These are phyloP conservation scores for Exobasidium cylindrosporum DNA, from an alignment of 1,284 basidiomycete species.

Conservation along the genomic window DNA sequence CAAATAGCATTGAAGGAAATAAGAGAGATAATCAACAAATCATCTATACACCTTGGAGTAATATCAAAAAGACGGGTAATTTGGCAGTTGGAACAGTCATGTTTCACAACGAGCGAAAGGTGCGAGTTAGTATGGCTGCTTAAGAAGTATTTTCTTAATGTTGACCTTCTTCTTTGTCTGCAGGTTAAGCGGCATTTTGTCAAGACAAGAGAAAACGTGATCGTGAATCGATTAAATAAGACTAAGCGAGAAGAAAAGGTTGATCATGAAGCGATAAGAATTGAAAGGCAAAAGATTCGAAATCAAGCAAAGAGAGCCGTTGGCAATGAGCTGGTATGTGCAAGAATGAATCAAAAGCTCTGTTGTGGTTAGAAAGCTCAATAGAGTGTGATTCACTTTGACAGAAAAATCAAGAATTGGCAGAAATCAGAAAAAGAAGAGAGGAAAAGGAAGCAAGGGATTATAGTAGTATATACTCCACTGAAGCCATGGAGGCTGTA, in stretches of 20 bases:
- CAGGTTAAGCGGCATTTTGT: conserved; percentile 66
- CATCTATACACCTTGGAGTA: conserved; percentile 76
- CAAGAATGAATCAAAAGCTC: too few relatives aligned
- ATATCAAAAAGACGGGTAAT: conserved; percentile 50
- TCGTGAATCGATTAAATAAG: conserved; percentile 92
- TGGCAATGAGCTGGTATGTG: conserved; percentile 8
- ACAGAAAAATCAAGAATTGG: conserved; percentile 35
- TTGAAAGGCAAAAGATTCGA: conserved; percentile 63
- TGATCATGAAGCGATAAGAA: conserved; percentile 82
- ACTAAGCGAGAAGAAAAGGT: conserved; percentile 70
- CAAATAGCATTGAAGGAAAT: conserved; percentile 95
- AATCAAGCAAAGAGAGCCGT: conserved; percentile 38
- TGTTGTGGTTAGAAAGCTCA: conserved; percentile 35
- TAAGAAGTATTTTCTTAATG: too few relatives aligned
- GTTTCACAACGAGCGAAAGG: conserved; percentile 84
- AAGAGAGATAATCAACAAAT: conserved; percentile 91
- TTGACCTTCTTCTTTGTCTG: too few relatives aligned
- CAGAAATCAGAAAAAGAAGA: conserved; percentile 58
- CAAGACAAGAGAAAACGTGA: conserved; percentile 75
- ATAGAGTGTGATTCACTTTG: background rate
- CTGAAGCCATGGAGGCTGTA: conserved; percentile 40
- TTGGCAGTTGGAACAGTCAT: conserved; percentile 84
- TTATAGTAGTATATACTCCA: conserved; percentile 53
- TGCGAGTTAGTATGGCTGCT: too few relatives aligned
- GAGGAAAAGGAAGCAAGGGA: conserved; percentile 58